Base-by-base conservation (phyloP, 2,329 filamentous ascomycete species). In the Corinectria fuckeliana region DNA sequence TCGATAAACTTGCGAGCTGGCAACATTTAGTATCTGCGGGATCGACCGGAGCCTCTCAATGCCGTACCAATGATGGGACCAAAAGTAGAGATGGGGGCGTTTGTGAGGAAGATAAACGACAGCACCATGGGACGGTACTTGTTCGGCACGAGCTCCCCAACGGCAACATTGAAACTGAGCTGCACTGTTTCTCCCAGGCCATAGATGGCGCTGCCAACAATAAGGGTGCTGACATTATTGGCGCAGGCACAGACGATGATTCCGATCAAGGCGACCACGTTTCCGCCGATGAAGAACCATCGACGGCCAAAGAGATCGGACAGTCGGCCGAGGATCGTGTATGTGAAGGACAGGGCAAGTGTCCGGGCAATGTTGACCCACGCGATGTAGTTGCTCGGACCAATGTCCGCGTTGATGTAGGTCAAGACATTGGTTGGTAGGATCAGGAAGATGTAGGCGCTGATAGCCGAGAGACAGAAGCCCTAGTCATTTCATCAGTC, bases 131-230 rank as follows among this genome's bases (percentile, higher is more conserved):
- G 70, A 8, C 77, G 73, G 53, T 78, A 76, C 69, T 79, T 79
- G 68, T 78, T 79, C 16, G 78, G 77, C 13, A 79, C 74, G 16
- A 80, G 65, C 65, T 80, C 78, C 16, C 75, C 73, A 11, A 79
- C 68, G 5, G 73, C 72, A 9, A 76, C 73, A 39, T 76, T 75
- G 62, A 75, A 77, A 32, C 70, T 75, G 42, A 77, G 66, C 66
- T 77, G 76, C 2, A 73, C 72, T 0, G 75, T 75, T 62, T 74
- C 74, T 6, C 73, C 76, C 11, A 77, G 49, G 3, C 76, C 76
- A 39, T 75, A 74, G 5, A 78, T 62, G 3, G 70, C 74, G 39
- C 69, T 72, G 18, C 75, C 76, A n/a, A 71, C 59, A 45, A 78
- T 76, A 36, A 78, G 66, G 4, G 69, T 68, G 57, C 76, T 69